phyloP scores from a whole-genome alignment of 177 flowering plant genomes.

The Vitis hybrid region DNA sequence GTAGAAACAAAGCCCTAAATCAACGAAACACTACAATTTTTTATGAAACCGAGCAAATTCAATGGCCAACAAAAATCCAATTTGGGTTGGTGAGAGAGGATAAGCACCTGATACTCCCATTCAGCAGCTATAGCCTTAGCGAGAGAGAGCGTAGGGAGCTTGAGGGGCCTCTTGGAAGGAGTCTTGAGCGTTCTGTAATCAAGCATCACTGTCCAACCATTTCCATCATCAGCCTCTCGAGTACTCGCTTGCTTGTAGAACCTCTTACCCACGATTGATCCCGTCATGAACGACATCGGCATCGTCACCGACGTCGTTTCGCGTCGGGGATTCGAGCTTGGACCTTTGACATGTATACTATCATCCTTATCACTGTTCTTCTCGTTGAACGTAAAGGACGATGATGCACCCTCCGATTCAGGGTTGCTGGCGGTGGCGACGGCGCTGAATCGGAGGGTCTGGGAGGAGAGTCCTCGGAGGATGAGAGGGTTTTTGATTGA shows the following conservation, averaged over 20 bases:
- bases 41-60: neutral
- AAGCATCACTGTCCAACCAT: constrained; percentile 89
- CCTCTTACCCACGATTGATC: constrained; percentile 84
- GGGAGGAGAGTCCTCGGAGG: constrained; percentile 12
- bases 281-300: constrained; percentile 97
- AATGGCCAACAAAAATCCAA: neutral
- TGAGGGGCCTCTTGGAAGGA: constrained; percentile 80
- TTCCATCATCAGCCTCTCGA: constrained; percentile 85
- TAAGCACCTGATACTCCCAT: constrained; percentile 88
- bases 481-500: constrained; percentile 18
- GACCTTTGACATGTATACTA: constrained; percentile 41
- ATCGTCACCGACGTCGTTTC: constrained; percentile 60
- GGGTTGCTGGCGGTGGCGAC: constrained; percentile 27
- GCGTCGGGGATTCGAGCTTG: constrained; percentile 14
- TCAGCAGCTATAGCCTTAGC: constrained; percentile 95
- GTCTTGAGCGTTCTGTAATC: constrained; percentile 93
- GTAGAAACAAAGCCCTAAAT: neutral
- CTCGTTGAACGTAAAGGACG: constrained; percentile 42
- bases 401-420: constrained; percentile 27
- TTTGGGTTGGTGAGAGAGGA: neutral
- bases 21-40: neutral
- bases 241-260: constrained; percentile 80
- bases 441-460: constrained; percentile 24
- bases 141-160: constrained; percentile 65
- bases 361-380: constrained; percentile 22